Evolutionary conservation across 2,329 filamentous ascomycete species (phyloP).

Genomic region (Berkeleyomyces rouxiae): DNA sequence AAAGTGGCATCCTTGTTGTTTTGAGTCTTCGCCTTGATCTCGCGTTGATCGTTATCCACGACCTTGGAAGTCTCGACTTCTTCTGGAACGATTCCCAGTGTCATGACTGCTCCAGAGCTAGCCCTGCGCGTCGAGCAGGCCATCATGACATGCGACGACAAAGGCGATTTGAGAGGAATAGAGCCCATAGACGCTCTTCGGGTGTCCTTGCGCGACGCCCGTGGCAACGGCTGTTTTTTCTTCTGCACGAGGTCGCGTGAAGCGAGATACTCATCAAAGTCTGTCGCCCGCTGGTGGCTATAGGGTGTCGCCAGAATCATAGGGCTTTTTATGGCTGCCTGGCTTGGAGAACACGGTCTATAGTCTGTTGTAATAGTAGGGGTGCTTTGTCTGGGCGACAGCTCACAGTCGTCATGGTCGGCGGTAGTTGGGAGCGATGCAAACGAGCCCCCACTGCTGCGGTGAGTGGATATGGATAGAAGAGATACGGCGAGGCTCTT

Average conservation of each 20-base stretch:
- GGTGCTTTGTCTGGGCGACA: background rate
- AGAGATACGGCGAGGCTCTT: background rate
- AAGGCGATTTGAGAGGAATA: background rate
- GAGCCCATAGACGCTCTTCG: background rate
- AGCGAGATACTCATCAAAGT: slow-evolving; percentile 30
- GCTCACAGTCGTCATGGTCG: background rate
- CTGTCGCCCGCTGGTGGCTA: slow-evolving; percentile 30
- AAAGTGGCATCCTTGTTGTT: background rate
- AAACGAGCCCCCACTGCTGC: slow-evolving; percentile 2
- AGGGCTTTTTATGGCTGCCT: background rate
- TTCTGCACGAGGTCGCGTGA: slow-evolving; percentile 16
- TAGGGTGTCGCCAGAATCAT: slow-evolving; percentile 20
- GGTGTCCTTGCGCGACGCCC: background rate
- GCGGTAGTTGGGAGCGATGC: background rate
- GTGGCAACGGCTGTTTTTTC: background rate
- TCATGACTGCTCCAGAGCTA: background rate
- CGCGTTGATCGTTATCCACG: background rate
- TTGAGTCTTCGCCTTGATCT: background rate
- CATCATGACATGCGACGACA: background rate
- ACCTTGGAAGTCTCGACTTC: slow-evolving; percentile 3
- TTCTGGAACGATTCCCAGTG: slow-evolving; percentile 11
- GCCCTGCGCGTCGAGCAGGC: background rate
- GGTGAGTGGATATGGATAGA: background rate
- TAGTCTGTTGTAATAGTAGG: background rate
- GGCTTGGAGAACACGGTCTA: background rate